A percentile compares a stretch with the other conserved stretches of the same genome.
These are phyloP conservation scores for Lithospermum erythrorhizon DNA, from an alignment of 257 asterid species.

Conservation along the genomic window DNA sequence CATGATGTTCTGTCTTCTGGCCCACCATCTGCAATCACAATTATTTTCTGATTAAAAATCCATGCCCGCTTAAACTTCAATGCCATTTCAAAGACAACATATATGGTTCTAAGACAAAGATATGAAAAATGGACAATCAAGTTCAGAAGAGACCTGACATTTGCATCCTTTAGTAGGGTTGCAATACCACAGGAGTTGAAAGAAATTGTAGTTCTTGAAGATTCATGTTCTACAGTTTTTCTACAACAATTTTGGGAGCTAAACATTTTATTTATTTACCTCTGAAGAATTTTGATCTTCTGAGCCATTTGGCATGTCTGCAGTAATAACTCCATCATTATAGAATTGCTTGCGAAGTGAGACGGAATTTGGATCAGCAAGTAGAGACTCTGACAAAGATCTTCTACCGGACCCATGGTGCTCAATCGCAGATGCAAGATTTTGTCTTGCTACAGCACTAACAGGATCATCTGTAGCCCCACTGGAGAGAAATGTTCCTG, in stretches of 20 bases:
- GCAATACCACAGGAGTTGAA: too few species aligned
- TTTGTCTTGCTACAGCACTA: slow-evolving; percentile 52
- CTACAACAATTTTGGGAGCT: neutral
- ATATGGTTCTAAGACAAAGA: neutral
- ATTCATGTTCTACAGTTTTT: neutral
- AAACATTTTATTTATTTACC: slow-evolving; percentile 24
- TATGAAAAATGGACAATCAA: neutral
- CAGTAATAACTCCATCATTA: slow-evolving; percentile 45
- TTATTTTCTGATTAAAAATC: slow-evolving; percentile 8
- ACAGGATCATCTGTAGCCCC: slow-evolving; percentile 35
- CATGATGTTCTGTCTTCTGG: slow-evolving; percentile 38
- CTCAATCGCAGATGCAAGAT: slow-evolving; percentile 67
- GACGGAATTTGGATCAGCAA: slow-evolving; percentile 50
- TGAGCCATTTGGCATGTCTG: slow-evolving; percentile 34
- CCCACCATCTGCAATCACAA: slow-evolving; percentile 38
- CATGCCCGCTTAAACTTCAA: neutral
- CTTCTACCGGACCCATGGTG: slow-evolving; percentile 92
- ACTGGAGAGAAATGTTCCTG: slow-evolving; percentile 53
- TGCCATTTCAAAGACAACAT: neutral
- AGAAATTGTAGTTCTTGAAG: too few species aligned
- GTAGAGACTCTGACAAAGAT: slow-evolving; percentile 83
- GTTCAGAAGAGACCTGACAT: too few species aligned
- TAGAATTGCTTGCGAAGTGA: slow-evolving; percentile 83
- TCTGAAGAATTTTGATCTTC: slow-evolving; percentile 40
- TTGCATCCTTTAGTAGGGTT: too few species aligned